Evolutionary conservation across 495 filamentous ascomycete genomes (phyloP).

Genomic region (Penicillium alfredii): DNA sequence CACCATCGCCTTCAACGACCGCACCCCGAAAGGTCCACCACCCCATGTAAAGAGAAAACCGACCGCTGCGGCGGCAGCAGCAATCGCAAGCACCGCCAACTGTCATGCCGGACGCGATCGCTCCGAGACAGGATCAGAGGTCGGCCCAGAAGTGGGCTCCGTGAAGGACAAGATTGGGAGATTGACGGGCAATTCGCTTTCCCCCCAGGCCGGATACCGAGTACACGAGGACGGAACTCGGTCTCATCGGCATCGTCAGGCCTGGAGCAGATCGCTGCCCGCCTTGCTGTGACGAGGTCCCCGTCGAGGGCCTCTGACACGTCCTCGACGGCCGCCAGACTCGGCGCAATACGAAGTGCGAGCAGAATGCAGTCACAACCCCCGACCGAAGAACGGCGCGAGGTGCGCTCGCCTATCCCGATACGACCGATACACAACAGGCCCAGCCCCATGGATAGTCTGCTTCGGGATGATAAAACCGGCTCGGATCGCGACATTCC

Average conservation of each 20-base stretch:
- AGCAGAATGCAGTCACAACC: constrained; percentile 15
- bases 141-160: constrained; percentile 33
- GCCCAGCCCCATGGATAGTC: constrained; percentile 8
- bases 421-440: constrained; percentile 5
- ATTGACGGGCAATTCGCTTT: constrained; percentile 24
- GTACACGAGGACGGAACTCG: constrained; percentile 8
- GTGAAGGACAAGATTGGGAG: constrained; percentile 40
- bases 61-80: constrained; percentile 11
- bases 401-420: constrained; percentile 13
- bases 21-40: constrained; percentile 12
- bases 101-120: constrained; percentile 13
- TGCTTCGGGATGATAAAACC: constrained; percentile 12
- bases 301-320: constrained; percentile 12
- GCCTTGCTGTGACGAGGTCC: constrained; percentile 30
- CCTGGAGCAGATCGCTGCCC: constrained; percentile 34
- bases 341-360: constrained; percentile 19
- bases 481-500: constrained; percentile 6
- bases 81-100: constrained; percentile 16
- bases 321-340: constrained; percentile 11
- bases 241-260: constrained; percentile 15
- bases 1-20: constrained; percentile 30
- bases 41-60: constrained; percentile 14
- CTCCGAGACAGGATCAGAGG: constrained; percentile 17
- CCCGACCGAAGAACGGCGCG: constrained; percentile 5
- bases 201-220: constrained; percentile 4